A percentile compares a stretch with the other conserved stretches of the same genome.
Evolutionary conservation across 2,329 filamentous ascomycete genomes (phyloP).

Genomic region (Talaromyces sp.): DNA sequence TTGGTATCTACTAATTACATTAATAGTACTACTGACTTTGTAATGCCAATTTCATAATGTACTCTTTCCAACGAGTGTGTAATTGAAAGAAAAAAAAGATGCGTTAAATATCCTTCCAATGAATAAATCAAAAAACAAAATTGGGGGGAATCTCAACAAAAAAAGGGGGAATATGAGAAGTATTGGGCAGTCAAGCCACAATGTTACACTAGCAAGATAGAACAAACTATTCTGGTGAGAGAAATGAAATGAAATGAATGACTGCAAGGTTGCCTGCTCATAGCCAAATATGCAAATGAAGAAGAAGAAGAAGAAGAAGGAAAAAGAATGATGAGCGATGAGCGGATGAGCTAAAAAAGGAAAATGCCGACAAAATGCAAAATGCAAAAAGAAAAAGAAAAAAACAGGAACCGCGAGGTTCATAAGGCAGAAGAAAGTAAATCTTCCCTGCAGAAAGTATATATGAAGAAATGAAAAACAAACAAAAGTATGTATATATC

Average conservation of each 20-base stretch:
- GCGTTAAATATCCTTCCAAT: neutral
- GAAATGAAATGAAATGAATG: neutral
- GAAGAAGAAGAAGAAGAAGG: neutral
- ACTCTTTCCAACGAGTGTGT: neutral
- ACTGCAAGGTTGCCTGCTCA: neutral
- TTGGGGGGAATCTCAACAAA: neutral
- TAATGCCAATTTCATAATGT: neutral
- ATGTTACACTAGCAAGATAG: neutral
- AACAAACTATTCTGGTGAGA: neutral
- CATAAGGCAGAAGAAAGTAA: neutral
- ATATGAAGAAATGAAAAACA: conserved; percentile 2
- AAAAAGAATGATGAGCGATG: neutral
- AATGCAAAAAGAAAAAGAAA: neutral
- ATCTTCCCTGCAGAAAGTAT: neutral
- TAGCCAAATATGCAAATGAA: neutral
- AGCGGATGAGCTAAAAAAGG: neutral
- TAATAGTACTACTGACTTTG: neutral
- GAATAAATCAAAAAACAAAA: neutral
- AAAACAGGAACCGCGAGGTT: conserved; percentile 2
- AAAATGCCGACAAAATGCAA: neutral
- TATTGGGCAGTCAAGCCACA: neutral
- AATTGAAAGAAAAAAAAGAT: neutral
- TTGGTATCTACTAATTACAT: neutral
- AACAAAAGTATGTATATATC: conserved; percentile 3
- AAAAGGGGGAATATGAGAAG: neutral